These are phyloP conservation scores for Leccinum colubrinum DNA, from an alignment of 1,284 basidiomycete species.

Conservation along the genomic window DNA sequence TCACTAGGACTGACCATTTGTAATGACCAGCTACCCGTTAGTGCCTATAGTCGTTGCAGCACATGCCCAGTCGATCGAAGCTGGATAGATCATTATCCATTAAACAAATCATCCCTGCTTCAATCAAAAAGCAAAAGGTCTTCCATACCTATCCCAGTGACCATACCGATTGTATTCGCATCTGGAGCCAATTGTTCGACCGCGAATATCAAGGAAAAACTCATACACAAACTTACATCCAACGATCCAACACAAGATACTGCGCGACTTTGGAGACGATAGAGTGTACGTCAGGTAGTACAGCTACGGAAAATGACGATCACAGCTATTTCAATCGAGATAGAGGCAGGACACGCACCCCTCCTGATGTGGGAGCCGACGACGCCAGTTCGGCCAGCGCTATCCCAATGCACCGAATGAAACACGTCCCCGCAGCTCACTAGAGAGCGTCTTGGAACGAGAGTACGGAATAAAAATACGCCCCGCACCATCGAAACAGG, in stretches of 20 bases:
- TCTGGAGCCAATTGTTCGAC: slow-evolving; percentile 23
- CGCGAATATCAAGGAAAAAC: neutral
- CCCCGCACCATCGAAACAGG: slow-evolving; percentile 49
- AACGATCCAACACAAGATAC: slow-evolving; percentile 40
- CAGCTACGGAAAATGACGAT: slow-evolving; percentile 15
- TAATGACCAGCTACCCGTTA: slow-evolving; percentile 27
- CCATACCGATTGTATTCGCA: slow-evolving; percentile 38
- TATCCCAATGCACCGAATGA: slow-evolving; percentile 59
- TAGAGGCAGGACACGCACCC: slow-evolving; percentile 18
- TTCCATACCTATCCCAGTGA: slow-evolving; percentile 30
- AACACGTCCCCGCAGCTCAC: slow-evolving; percentile 45
- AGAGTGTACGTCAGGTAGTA: slow-evolving; percentile 41
- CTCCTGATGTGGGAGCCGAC: slow-evolving; percentile 62
- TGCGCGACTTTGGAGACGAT: slow-evolving; percentile 33
- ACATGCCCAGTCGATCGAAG: slow-evolving; percentile 45
- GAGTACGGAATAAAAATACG: slow-evolving; percentile 12
- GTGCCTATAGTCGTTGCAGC: slow-evolving; percentile 38
- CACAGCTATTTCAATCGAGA: neutral
- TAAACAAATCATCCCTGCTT: neutral
- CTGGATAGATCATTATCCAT: slow-evolving; percentile 12
- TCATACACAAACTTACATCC: slow-evolving; percentile 31
- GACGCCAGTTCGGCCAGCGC: slow-evolving; percentile 72
- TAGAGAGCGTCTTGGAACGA: slow-evolving; percentile 2
- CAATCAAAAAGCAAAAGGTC: neutral
- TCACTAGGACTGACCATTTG: slow-evolving; percentile 32